A percentile compares a stretch with the other conserved stretches of the same genome.
Evolutionary conservation across 169 alveolate species (phyloP).

Genomic region (Plasmodium vivax): DNA sequence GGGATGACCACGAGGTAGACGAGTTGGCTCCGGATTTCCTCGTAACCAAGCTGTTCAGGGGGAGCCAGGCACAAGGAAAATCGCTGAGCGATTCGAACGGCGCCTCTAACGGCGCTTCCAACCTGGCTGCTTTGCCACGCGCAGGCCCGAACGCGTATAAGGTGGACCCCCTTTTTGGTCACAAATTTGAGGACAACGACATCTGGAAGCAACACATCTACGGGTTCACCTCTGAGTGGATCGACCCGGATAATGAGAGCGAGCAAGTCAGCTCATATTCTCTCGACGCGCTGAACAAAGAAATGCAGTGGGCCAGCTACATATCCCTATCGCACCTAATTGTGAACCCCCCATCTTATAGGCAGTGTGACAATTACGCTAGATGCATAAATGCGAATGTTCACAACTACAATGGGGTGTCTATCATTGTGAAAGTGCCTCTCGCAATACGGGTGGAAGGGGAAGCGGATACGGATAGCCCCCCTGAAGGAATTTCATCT

Average conservation of each 20-base stretch:
- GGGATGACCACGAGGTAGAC: neutral
- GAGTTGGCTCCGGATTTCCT: constrained; percentile 36
- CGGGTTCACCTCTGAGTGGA: constrained; percentile 62
- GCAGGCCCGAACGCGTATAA: neutral
- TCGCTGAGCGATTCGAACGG: neutral
- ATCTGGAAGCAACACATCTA: constrained; percentile 61
- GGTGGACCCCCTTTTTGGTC: constrained; percentile 62
- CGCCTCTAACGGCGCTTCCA: neutral
- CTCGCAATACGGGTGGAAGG: neutral
- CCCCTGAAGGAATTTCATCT: neutral
- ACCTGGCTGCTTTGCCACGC: neutral
- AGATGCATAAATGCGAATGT: constrained; percentile 57
- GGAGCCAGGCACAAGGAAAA: neutral
- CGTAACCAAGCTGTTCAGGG: constrained; percentile 35
- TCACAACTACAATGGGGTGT: constrained; percentile 28
- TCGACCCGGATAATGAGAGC: constrained; percentile 43
- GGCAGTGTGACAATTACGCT: constrained; percentile 64
- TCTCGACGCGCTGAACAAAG: constrained; percentile 62
- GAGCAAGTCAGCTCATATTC: constrained; percentile 12
- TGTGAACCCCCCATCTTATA: constrained; percentile 28
- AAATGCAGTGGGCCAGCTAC: constrained; percentile 71
- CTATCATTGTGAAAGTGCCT: constrained; percentile 46
- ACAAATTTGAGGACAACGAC: constrained; percentile 37
- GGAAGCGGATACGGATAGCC: neutral
- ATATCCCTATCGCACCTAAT: constrained; percentile 32